A percentile compares a stretch with the other conserved stretches of the same genome.
These are phyloP conservation scores for Boletellus sp. DNA, from an alignment of 1,284 basidiomycete species.

Conservation along the genomic window DNA sequence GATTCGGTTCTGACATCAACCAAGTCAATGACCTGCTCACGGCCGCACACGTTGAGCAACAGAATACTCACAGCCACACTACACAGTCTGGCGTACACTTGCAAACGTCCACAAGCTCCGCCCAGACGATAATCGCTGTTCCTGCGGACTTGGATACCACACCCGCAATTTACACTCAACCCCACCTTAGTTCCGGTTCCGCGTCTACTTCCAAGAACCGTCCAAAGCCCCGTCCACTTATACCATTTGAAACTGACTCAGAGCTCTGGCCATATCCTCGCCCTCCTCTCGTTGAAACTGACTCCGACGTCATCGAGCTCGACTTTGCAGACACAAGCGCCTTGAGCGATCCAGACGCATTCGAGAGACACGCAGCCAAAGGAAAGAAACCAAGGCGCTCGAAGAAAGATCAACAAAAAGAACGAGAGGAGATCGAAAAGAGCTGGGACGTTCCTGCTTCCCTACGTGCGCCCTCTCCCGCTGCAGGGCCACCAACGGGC, in stretches of 20 bases:
- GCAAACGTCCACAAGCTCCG: constrained; percentile 1
- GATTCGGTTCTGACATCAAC: constrained; percentile 35
- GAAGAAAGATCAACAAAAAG: constrained; percentile 38
- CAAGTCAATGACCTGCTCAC: constrained; percentile 31
- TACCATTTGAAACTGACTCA: constrained; percentile 58
- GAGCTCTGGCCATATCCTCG: constrained; percentile 66
- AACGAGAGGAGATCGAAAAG: constrained; percentile 54
- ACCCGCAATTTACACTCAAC: constrained; percentile 19
- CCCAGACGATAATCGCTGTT: neutral
- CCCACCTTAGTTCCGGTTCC: neutral
- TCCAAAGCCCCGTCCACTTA: constrained; percentile 34
- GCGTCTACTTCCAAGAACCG: constrained; percentile 12
- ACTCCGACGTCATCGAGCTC: constrained; percentile 61
- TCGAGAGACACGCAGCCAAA: constrained; percentile 32
- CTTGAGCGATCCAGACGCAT: constrained; percentile 57
- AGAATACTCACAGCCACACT: constrained; percentile 9
- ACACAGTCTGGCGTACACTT: constrained; percentile 7
- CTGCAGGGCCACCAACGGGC: constrained; percentile 4
- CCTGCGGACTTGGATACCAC: constrained; percentile 7
- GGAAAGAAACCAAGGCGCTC: constrained; percentile 37
- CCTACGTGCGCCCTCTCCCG: constrained; percentile 16
- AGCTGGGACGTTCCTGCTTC: constrained; percentile 53
- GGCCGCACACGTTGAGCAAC: constrained; percentile 26
- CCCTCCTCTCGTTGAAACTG: constrained; percentile 36
- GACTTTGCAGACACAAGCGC: constrained; percentile 68